phyloP scores from a whole-genome alignment of 345 rosid genomes.

The Chamaenerion angustifolium region DNA sequence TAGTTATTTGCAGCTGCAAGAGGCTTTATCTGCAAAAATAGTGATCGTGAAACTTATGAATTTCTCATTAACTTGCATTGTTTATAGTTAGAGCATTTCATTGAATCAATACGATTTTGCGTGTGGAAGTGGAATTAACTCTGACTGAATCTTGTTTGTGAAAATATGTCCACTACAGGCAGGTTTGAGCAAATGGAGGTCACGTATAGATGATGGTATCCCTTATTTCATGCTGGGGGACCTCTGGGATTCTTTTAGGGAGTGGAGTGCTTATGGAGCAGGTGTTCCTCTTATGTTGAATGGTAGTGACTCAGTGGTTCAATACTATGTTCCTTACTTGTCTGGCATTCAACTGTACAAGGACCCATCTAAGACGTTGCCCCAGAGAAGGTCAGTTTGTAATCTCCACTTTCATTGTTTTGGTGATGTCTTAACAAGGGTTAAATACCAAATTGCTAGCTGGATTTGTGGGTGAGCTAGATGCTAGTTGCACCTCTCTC shows the following conservation, averaged over 20 bases:
- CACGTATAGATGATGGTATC: slow-evolving; percentile 14
- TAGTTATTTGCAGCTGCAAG: no score
- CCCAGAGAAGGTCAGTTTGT: slow-evolving; percentile 34
- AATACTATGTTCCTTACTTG: slow-evolving; percentile 85
- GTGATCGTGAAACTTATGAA: no score
- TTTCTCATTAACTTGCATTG: no score
- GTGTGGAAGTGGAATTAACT: no score
- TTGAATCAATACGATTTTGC: no score
- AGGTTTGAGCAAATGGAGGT: slow-evolving; percentile 21
- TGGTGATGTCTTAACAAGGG: neutral
- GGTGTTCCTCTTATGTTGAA: slow-evolving; percentile 72
- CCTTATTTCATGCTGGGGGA: slow-evolving; percentile 54
- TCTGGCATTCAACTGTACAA: slow-evolving; percentile 79
- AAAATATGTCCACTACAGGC: slow-evolving; percentile 24
- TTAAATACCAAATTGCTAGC: neutral
- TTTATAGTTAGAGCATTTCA: no score
- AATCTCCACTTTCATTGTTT: neutral
- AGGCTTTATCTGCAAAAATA: no score
- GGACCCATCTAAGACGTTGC: slow-evolving; percentile 32
- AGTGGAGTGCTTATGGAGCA: slow-evolving; percentile 95
- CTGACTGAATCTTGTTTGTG: neutral
- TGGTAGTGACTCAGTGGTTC: slow-evolving; percentile 57
- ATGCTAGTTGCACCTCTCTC: no score
- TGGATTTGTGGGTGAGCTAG: neutral
- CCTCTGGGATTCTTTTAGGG: slow-evolving; percentile 74